Base-by-base conservation (phyloP, 768 basidiomycete genomes). In the Boletus rubescentipes region DNA sequence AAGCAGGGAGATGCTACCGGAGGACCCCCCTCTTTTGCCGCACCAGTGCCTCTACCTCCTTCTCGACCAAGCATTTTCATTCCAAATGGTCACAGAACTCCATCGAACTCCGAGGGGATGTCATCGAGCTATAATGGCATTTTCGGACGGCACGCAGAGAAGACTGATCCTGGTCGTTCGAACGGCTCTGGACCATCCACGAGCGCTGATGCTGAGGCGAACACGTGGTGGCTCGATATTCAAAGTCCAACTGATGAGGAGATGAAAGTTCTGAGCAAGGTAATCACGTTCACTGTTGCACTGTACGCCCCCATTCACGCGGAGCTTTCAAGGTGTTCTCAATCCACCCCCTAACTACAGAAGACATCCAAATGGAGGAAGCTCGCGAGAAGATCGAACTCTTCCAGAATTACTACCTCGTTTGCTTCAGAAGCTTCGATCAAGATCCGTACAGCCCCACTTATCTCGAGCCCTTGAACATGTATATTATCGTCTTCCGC, bases 321-420 rank as follows among this genome's bases (percentile, higher is more conserved):
- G 10, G 49, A 38, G 32, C 54, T 55, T 61, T 39, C 35, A 30
- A 97, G 95, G 94, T 96, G 10, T 99, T 98, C 72, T 83, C 82
- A 18, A 97, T 99, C 65, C 97, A 99, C 74, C 97, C 97, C 4
- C 79, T 99, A 60, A 99, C 97, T 5, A 96, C 96, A 18, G 97
- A 99, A 77, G 97, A 99, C 77, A 98, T 99, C 67, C 87, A 91
- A 66, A 97, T 98, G 89, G 97, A 99, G 72, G 97, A 99, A 76
- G 91, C 95, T 37, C 93, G 97, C 65, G 97, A 99, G 77, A 99
- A 99, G 79, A 99, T 99, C 63, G 97, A 99, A 70, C 83, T 99
- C 18, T 99, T 98, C 81, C 82, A 95, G 50, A 96, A 96, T 69
- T 99, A 99, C 71, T 98, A 98, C 70, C 84, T 99, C 49, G 97